Percentiles rank a stretch among this genome's conserved stretches.
Conservation (phyloP, 441 rosid species). For the Aquilaria agallochum region DNA sequence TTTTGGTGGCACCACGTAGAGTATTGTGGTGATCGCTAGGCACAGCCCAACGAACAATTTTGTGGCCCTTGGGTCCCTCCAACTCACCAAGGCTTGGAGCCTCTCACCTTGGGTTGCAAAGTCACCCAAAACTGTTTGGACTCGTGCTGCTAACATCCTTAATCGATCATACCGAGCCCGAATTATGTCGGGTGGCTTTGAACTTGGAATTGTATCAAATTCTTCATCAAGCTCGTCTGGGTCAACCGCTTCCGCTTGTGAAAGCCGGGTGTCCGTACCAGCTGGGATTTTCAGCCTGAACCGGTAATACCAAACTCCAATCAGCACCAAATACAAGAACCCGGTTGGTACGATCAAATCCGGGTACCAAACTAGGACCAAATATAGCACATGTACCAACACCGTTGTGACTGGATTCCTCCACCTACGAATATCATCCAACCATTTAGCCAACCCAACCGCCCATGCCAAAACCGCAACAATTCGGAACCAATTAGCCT, state of each 20-base stretch:
- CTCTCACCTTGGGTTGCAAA: conserved; percentile 92
- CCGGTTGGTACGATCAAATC: conserved; percentile 87
- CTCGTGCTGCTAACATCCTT: conserved; percentile 74
- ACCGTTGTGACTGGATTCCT: conserved; percentile 79
- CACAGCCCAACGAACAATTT: conserved; percentile 80
- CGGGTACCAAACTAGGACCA: conserved; percentile 95
- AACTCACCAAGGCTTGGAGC: conserved; percentile 81
- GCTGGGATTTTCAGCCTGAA: conserved; percentile 84
- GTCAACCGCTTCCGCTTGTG: conserved; percentile 81
- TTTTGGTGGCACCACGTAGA: conserved; percentile 81
- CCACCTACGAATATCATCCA: conserved; percentile 74
- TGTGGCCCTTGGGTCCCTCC: conserved; percentile 98
- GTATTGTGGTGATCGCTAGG: conserved; percentile 50
- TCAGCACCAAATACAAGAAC: conserved; percentile 64
- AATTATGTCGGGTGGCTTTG: conserved; percentile 56
- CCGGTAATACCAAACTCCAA: conserved; percentile 89
- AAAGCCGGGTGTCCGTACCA: conserved; percentile 84
- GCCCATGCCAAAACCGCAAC: conserved; percentile 92
- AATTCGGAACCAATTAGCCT: conserved; percentile 88
- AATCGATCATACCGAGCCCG: conserved; percentile 77
- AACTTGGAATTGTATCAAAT: conserved; percentile 84
- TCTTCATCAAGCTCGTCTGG: conserved; percentile 93
- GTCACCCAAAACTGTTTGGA: conserved; percentile 91
- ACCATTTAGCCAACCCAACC: conserved; percentile 88
- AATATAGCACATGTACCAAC: conserved; percentile 65